phyloP scores from a whole-genome alignment of 202 grass and related monocot genomes.

The Eragrostis tef region DNA sequence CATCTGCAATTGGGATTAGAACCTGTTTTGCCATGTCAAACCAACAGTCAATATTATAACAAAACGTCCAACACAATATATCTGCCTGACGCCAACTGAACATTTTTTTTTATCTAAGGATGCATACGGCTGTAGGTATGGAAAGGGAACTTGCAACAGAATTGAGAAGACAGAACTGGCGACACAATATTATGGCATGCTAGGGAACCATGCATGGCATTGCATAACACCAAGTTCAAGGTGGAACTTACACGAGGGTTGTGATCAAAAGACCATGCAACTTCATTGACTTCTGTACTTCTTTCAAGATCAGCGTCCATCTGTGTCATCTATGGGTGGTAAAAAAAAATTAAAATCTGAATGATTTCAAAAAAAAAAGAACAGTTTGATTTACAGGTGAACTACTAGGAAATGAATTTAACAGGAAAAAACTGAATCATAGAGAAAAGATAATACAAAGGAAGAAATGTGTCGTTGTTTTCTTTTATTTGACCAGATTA shows the following conservation, averaged over 20 bases:
- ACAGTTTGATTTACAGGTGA: not conserved
- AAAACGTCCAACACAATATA: conserved; percentile 31
- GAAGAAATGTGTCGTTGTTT: not conserved
- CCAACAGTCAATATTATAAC: conserved; percentile 8
- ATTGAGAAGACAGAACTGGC: too few species aligned
- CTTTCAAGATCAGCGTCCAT: conserved; percentile 48
- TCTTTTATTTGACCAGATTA: not conserved
- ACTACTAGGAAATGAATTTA: not conserved
- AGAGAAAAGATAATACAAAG: not conserved
- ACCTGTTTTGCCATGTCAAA: conserved; percentile 63
- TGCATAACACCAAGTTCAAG: conserved; percentile 5
- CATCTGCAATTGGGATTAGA: conserved; percentile 90
- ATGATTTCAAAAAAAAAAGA: not conserved
- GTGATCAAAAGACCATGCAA: conserved; percentile 66
- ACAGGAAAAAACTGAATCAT: not conserved
- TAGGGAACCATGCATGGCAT: conserved; percentile 17
- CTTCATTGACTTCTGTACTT: conserved; percentile 65
- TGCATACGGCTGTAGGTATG: conserved; percentile 9
- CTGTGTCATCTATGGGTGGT: conserved; percentile 48
- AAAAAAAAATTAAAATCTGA: conserved; percentile 6
- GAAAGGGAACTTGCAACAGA: not conserved
- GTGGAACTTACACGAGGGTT: conserved; percentile 64
- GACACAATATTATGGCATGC: too few species aligned
- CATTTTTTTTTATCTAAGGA: not conserved
- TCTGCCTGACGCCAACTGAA: not conserved